Evolutionary conservation across 768 basidiomycete species (phyloP), one percentile per base, ranked within the genome.

Genomic region (Pleurotus platypus): DNA sequence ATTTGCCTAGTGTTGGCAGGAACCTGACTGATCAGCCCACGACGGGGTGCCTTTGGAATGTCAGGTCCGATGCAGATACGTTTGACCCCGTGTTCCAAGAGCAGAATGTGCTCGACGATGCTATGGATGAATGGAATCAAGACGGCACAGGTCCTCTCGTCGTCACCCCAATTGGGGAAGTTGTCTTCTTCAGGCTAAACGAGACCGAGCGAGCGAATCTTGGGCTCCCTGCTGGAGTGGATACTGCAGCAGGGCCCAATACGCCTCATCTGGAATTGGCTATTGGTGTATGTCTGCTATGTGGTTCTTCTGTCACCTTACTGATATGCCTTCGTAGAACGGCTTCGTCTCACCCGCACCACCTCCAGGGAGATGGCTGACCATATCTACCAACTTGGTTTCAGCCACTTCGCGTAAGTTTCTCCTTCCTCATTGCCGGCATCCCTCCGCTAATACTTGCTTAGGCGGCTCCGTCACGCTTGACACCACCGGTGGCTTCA

Each of bases 171-270:
- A 16, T 26, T 2, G 63, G 50, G 5, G 60, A 67, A 6, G 1
- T 62, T 9, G 49, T 26, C 0, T 50, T 26, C 26, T 35, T 24
- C 15, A 20, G 49, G 15, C 12, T 50, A 13, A 27, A 26, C 27
- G 15, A 50, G 15, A 35, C 22, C 6, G 46, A 48, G 46, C 22
- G 20, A 13, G 60, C 43, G 5, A 66, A 60, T 57, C 37, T 66
- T 3, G 54, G 69, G 6, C 42, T 78, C 20, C 66, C 69, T 5
- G 45, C 50, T 0, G 61, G 71, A 42, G 55, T 61, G 1, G 75
- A 77, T 60, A 74, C 76, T 27, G 60, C 73, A 1, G 60, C 73
- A 37, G 77, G 78, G 0, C 67, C 69, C 5, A 64, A 63, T 15
- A 57, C 73, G 0, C 60, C 74, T 2, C 75, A 79, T 58, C 66